phyloP scores from a whole-genome alignment of 208 protist genomes.

The Wallacemonas sp. region DNA sequence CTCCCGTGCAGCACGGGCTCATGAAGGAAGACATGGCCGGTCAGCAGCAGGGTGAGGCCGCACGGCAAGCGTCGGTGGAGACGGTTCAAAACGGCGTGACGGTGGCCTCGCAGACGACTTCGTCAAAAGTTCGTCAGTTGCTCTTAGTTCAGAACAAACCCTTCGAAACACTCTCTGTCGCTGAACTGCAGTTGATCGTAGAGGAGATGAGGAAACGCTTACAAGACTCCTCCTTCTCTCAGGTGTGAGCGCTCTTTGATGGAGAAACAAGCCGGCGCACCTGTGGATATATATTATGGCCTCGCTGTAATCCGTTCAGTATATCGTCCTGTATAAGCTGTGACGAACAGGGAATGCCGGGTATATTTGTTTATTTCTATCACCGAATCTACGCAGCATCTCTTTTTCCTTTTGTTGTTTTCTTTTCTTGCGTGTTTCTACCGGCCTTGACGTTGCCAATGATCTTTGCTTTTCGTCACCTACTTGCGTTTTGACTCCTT shows the following conservation, averaged over 20 bases:
- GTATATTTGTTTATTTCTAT: constrained; percentile 16
- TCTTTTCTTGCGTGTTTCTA: neutral
- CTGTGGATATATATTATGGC: too few relatives aligned
- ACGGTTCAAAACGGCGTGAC: too few relatives aligned
- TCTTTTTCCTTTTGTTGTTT: constrained; percentile 13
- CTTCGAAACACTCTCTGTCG: constrained; percentile 63
- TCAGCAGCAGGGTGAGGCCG: too few relatives aligned
- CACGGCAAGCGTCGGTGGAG: too few relatives aligned
- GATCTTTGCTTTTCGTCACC: constrained; percentile 2
- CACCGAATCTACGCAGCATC: too few relatives aligned
- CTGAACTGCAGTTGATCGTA: constrained; percentile 65
- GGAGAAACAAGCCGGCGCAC: too few relatives aligned
- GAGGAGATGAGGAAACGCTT: constrained; percentile 45
- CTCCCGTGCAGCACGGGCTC: neutral
- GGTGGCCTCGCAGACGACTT: neutral
- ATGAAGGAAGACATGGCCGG: neutral
- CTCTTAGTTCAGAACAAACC: constrained; percentile 42
- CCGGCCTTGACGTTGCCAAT: too few relatives aligned
- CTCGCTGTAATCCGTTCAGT: too few relatives aligned
- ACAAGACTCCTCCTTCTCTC: constrained; percentile 1
- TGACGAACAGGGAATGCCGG: too few relatives aligned
- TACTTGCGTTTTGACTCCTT: constrained; percentile 2
- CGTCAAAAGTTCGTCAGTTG: constrained; percentile 16
- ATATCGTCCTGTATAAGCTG: too few relatives aligned
- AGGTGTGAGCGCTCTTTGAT: too few relatives aligned